Conservation (phyloP, 2,329 filamentous ascomycete species). For the Neonectria magnoliae region DNA sequence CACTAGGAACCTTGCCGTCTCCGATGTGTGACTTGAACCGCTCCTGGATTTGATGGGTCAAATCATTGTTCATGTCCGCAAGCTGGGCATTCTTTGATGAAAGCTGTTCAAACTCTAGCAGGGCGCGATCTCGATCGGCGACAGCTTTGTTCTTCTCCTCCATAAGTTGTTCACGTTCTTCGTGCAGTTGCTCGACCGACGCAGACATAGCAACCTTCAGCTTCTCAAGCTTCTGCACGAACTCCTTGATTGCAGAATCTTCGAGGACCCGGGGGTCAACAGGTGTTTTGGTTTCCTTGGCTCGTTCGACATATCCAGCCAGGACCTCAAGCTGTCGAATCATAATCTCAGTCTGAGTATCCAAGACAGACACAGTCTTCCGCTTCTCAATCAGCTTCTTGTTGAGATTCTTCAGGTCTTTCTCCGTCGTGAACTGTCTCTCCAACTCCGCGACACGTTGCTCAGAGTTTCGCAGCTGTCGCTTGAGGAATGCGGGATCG, state of each 20-base stretch:
- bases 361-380: conserved; percentile 92
- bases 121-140: conserved; percentile 88
- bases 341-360: conserved; percentile 95
- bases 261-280: conserved; percentile 86
- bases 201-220: conserved; percentile 68
- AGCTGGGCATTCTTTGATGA: conserved; percentile 95
- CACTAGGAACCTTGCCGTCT: conserved; percentile 61
- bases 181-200: conserved; percentile 68
- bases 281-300: conserved; percentile 83
- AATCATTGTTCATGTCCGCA: conserved; percentile 92
- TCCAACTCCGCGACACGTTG: conserved; percentile 88
- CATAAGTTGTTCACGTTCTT: conserved; percentile 81
- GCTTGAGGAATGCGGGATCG: conserved; percentile 74
- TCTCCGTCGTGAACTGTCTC: conserved; percentile 74
- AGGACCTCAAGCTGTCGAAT: conserved; percentile 91
- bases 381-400: conserved; percentile 91
- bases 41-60: conserved; percentile 93
- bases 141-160: conserved; percentile 87
- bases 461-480: conserved; percentile 82
- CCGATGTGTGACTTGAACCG: conserved; percentile 84
- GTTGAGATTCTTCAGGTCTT: conserved; percentile 79
- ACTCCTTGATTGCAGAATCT: conserved; percentile 89
- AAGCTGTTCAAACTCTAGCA: conserved; percentile 94
- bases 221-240: conserved; percentile 78
- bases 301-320: conserved; percentile 86